Evolutionary conservation across 192 early-diverging fungal species (phyloP).

Genomic region (Dimargaris verticillata): DNA sequence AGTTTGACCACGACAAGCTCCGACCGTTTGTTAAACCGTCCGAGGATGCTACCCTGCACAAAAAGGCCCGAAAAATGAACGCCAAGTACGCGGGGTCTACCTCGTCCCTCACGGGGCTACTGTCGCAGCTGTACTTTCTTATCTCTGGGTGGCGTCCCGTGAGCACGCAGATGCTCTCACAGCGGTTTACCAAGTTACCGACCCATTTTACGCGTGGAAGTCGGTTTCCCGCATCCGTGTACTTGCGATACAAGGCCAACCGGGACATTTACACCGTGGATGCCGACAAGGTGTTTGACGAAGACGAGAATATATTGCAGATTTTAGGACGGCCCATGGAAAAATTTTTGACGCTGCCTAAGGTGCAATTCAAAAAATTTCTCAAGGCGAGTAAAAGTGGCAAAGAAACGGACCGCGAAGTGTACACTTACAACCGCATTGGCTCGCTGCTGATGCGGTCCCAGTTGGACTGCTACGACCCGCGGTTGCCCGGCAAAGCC

Average conservation of each 20-base stretch:
- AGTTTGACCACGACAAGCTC: constrained; percentile 69
- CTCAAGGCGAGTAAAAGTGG: constrained; percentile 35
- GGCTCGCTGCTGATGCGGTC: constrained; percentile 68
- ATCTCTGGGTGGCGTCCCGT: constrained; percentile 46
- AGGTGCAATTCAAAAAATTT: constrained; percentile 48
- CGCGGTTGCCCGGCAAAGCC: constrained; percentile 50
- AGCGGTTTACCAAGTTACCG: constrained; percentile 42
- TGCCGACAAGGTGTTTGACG: constrained; percentile 59
- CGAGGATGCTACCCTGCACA: constrained; percentile 36
- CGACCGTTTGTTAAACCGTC: constrained; percentile 71
- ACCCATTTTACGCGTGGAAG: constrained; percentile 41
- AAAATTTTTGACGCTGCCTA: constrained; percentile 55
- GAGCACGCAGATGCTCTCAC: constrained; percentile 41
- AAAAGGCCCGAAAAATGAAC: constrained; percentile 28
- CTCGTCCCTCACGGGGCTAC: constrained; percentile 59
- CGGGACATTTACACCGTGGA: constrained; percentile 70
- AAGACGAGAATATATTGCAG: constrained; percentile 52
- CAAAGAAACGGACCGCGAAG: constrained; percentile 22
- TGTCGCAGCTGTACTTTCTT: constrained; percentile 62
- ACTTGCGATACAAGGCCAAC: constrained; percentile 36
- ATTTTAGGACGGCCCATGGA: constrained; percentile 76
- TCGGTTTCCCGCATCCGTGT: constrained; percentile 49
- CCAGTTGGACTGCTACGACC: constrained; percentile 75
- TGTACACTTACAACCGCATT: constrained; percentile 49
- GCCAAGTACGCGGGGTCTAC: constrained; percentile 67